Base-by-base conservation (phyloP, 306 rosid genomes). In the Rosa lucieae region DNA sequence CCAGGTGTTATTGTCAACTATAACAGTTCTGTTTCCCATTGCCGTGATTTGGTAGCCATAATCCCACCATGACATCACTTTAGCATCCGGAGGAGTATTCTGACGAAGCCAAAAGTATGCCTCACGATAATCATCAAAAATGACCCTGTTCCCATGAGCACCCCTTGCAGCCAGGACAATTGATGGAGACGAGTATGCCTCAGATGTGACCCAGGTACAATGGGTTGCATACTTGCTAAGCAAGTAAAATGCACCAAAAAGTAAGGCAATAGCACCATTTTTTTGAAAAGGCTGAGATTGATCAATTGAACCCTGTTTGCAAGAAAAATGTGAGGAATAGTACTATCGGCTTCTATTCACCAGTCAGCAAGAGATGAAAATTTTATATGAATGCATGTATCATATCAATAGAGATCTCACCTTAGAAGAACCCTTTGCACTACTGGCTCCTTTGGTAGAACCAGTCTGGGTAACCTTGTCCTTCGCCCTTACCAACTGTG, bases 41-140 rank as follows among this genome's bases (percentile, higher is more conserved):
- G 99, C 97, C 32, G 98, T 93, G 84, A 96, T 96, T 83, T 96
- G 99, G 81, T 96, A 96, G 56, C 99, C 98, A 78, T 96, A 96
- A 87, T 96, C 99, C 99, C 99, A 96, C 99, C 99, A 96, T 65
- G 99, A 96, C 99, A 96, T 96, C 85, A 96, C 94, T 86, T 96
- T 96, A 74, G 99, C 98, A 86, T 96, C 99, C 2, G 79, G 80
- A 75, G 99, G 97, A 77, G 99, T 96, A 84, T 96, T 96, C 78
- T 96, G 98, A 56, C 94, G 93, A 68, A 96, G 99, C 99, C 99
- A 96, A 88, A 87, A 96, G 92, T 96, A 96, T 32, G 99, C 99
- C 82, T 96, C 99, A 77, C 99, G 98, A 73, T 96, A 96, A 88
- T 96, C 99, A 83, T 96, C 98, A 80, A 96, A 96, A 63, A 96